Evolutionary conservation across 2,329 filamentous ascomycete species (phyloP).

Genomic region (Scleromitrula shiraiana): DNA sequence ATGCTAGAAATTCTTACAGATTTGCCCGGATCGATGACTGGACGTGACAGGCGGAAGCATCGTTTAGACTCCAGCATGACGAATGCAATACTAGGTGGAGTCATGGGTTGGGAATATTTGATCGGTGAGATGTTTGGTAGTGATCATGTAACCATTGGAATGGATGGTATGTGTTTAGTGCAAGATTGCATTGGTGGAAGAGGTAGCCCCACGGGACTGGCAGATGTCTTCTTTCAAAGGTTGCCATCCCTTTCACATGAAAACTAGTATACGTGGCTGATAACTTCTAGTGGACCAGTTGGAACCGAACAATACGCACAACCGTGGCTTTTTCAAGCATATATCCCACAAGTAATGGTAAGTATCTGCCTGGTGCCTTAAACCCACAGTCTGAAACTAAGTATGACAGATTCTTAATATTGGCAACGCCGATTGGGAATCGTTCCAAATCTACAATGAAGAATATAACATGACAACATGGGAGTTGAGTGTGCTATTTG

Average conservation of each 20-base stretch:
- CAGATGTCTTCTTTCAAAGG: slow-evolving; percentile 26
- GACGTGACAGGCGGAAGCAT: slow-evolving; percentile 9
- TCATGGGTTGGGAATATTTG: slow-evolving; percentile 31
- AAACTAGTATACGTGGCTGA: slow-evolving; percentile 12
- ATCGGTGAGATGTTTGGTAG: slow-evolving; percentile 32
- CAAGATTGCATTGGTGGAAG: slow-evolving; percentile 29
- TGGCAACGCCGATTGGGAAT: slow-evolving; percentile 27
- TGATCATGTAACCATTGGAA: slow-evolving; percentile 29
- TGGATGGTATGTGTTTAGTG: slow-evolving; percentile 31
- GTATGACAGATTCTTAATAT: slow-evolving; percentile 28
- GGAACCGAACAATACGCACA: slow-evolving; percentile 28
- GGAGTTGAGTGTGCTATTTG: slow-evolving; percentile 27
- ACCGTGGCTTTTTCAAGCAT: slow-evolving; percentile 31
- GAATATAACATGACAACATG: slow-evolving; percentile 27
- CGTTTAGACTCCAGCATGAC: slow-evolving; percentile 6
- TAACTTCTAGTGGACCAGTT: slow-evolving; percentile 18
- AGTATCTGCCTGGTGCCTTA: background rate
- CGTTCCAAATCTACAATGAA: slow-evolving; percentile 24
- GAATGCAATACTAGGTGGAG: slow-evolving; percentile 18
- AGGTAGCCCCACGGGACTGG: slow-evolving; percentile 23
- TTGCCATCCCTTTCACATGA: slow-evolving; percentile 1
- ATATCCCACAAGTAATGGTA: slow-evolving; percentile 31
- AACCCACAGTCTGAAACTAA: background rate
- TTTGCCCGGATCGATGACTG: slow-evolving; percentile 20
- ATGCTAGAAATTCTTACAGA: slow-evolving; percentile 30